Conservation (phyloP, 176 grass and related monocot species). For the Cenchrus purpureus region DNA sequence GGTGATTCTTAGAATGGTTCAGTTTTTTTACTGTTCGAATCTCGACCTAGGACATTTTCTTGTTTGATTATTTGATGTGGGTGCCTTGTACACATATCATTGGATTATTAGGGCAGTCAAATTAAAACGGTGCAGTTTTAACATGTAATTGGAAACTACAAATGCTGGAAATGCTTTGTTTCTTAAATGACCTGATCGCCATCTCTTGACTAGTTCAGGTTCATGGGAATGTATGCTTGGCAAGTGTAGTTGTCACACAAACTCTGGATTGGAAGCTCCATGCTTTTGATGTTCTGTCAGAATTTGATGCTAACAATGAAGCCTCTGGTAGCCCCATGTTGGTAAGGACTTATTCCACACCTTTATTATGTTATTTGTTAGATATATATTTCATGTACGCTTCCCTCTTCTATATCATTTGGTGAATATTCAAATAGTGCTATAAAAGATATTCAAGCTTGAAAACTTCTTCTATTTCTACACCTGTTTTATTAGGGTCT, state of each 20-base stretch:
- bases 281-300: conserved; percentile 97
- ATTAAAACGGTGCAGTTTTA: neutral
- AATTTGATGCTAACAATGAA: conserved; percentile 92
- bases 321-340: conserved; percentile 72
- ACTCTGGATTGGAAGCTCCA: conserved; percentile 99
- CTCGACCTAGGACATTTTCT: conserved; percentile 1
- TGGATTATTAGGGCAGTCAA: conserved; percentile 11
- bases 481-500: neutral
- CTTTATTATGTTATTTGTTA: conserved; percentile 21
- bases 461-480: conserved; percentile 24
- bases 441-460: conserved; percentile 22
- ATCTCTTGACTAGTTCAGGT: conserved; percentile 59
- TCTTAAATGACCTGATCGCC: neutral
- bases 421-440: conserved; percentile 26
- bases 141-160: neutral
- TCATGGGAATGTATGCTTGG: conserved; percentile 94
- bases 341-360: conserved; percentile 53
- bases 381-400: neutral
- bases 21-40: neutral
- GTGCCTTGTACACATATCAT: neutral
- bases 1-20: conserved; percentile 5
- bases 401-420: conserved; percentile 26
- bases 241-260: conserved; percentile 97
- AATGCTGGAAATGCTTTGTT: conserved; percentile 8
- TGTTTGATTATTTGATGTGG: conserved; percentile 26